Evolutionary conservation across 2,329 filamentous ascomycete genomes (phyloP).

Genomic region (Chalaropsis ovoidea): DNA sequence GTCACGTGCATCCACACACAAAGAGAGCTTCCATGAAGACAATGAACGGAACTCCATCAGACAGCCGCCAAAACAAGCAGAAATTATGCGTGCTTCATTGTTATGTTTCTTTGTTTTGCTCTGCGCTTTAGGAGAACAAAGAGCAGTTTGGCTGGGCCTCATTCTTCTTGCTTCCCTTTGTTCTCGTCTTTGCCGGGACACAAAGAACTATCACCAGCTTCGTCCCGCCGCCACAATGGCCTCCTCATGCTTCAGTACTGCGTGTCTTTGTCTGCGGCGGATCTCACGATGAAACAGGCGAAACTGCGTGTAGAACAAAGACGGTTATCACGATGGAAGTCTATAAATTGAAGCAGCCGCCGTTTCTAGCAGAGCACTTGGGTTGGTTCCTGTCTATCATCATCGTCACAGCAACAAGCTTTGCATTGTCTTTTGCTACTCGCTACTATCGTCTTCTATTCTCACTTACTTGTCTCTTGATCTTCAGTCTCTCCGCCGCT

Average conservation of each 20-base stretch:
- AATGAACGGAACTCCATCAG: neutral
- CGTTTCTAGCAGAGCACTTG: neutral
- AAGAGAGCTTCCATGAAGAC: neutral
- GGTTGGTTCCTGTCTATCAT: slow-evolving; percentile 8
- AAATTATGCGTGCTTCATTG: neutral
- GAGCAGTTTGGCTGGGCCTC: neutral
- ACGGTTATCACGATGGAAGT: neutral
- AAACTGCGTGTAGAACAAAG: neutral
- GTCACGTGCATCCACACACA: neutral
- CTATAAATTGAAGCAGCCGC: neutral
- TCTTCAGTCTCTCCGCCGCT: neutral
- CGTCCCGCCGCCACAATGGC: neutral
- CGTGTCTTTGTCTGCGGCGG: neutral
- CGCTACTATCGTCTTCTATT: neutral
- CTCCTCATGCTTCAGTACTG: neutral
- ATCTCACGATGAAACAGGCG: neutral
- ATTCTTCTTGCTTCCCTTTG: neutral
- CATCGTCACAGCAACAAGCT: neutral
- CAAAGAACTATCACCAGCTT: neutral
- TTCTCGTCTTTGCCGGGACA: neutral
- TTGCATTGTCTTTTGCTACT: neutral
- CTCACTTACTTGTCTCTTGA: neutral
- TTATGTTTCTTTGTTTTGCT: neutral
- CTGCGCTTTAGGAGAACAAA: neutral
- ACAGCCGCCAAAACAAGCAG: too few relatives aligned